Percentiles rank a stretch among this genome's conserved stretches.
Conservation (phyloP, 2,329 filamentous ascomycete species). For the Diaporthe destruens region DNA sequence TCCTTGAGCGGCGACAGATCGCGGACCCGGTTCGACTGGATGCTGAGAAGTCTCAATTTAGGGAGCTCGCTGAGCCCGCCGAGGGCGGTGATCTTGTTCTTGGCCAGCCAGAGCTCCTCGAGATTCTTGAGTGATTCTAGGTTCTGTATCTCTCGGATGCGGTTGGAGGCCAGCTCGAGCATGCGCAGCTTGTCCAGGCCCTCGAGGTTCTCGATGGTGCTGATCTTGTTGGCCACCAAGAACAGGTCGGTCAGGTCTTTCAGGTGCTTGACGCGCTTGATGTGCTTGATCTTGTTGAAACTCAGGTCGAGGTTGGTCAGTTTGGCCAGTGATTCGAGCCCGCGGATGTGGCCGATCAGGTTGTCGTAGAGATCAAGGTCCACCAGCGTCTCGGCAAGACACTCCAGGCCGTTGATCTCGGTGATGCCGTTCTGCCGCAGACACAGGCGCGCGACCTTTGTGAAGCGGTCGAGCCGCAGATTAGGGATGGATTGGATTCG, state of each 20-base stretch:
- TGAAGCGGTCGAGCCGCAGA: conserved; percentile 87
- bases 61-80: conserved; percentile 79
- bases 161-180: conserved; percentile 91
- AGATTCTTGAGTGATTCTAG: conserved; percentile 81
- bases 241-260: conserved; percentile 85
- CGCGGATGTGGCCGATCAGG: conserved; percentile 86
- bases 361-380: conserved; percentile 99
- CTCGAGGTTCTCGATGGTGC: conserved; percentile 85
- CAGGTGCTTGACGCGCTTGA: conserved; percentile 87
- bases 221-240: conserved; percentile 95
- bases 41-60: conserved; percentile 88
- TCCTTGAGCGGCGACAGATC: conserved; percentile 81
- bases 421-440: conserved; percentile 93
- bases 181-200: conserved; percentile 81
- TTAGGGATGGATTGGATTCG: conserved; percentile 83
- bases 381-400: conserved; percentile 74
- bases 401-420: conserved; percentile 79
- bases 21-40: conserved; percentile 94
- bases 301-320: conserved; percentile 88
- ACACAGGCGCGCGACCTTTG: conserved; percentile 80
- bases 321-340: conserved; percentile 81
- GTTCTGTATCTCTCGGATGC: conserved; percentile 89
- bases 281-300: conserved; percentile 99
- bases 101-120: conserved; percentile 94
- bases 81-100: conserved; percentile 94